Evolutionary conservation across 768 basidiomycete species (phyloP).

Genomic region (Tephrocybe rancida): DNA sequence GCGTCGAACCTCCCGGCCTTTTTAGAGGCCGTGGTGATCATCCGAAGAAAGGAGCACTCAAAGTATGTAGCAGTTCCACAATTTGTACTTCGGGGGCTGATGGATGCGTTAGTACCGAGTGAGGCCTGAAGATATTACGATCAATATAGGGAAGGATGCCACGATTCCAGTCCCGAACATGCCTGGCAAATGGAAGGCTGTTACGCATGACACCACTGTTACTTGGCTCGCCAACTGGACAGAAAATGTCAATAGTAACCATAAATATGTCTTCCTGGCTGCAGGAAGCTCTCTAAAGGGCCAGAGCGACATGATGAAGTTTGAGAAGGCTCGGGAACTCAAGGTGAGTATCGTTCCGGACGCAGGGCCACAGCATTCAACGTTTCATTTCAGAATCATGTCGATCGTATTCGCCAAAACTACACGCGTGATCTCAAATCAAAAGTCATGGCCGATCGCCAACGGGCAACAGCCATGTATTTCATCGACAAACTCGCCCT

Average conservation of each 20-base stretch:
- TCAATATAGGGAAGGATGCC: conserved; percentile 86
- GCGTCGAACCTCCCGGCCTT: conserved; percentile 97
- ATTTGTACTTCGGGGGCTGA: conserved; percentile 2
- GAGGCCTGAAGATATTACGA: conserved; percentile 90
- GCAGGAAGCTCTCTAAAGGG: conserved; percentile 98
- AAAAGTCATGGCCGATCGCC: conserved; percentile 93
- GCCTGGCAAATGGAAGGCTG: conserved; percentile 87
- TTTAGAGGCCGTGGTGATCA: conserved; percentile 98
- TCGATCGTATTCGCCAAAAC: conserved; percentile 88
- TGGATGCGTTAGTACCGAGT: conserved; percentile 67
- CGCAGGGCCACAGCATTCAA: background rate
- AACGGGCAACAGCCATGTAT: conserved; percentile 99
- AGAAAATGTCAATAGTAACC: conserved; percentile 93
- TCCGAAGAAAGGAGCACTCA: conserved; percentile 94
- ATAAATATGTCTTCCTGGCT: conserved; percentile 97
- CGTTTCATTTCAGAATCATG: conserved; percentile 65
- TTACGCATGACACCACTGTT: conserved; percentile 93
- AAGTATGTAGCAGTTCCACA: conserved; percentile 51
- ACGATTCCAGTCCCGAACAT: conserved; percentile 87
- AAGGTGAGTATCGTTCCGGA: conserved; percentile 57
- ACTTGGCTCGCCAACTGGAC: conserved; percentile 99
- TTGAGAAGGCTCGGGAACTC: conserved; percentile 95
- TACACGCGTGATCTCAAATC: conserved; percentile 83
- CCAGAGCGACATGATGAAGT: conserved; percentile 96
- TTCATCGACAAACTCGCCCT: conserved; percentile 97